Evolutionary conservation across 73 alveolate genomes (phyloP), one percentile per base, ranked within the genome.

Genomic region (Blepharisma stoltei): DNA sequence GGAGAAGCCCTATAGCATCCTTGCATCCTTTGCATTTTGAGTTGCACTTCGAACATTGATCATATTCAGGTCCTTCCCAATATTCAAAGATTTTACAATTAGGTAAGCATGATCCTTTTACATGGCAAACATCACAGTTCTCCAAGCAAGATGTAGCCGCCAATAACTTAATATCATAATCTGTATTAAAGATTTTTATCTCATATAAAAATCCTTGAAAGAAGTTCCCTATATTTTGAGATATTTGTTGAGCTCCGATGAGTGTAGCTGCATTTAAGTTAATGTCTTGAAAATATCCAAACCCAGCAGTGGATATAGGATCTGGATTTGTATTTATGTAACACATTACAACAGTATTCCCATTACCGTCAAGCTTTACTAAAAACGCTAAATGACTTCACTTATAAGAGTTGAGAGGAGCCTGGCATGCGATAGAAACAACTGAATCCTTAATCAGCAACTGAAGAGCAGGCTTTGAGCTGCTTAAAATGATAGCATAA

Each of bases 61-160:
- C 73, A 25, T 9, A 20, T 9, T 60, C 45, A 18, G 73, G 73
- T 18, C 73, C 73, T 60, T 14, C 73, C 73, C 73, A 60, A 25
- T 1, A 60, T 25, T 60, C 48, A 25, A 1, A 0, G 0, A 60
- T n/a, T 25, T 9, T 9, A 60, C 73, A 60, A 14, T 60, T 38
- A 1, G 73, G 73, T 2, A 60, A 14, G 73, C 73, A 60, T 8
- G 14, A 20, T 11, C 73, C 73, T 1, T 60, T 25, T 14, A 20
- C 2, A 32, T 32, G 41, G 41, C 23, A 14, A 3, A 5, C 14
- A 14, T 60, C 2, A 60, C 14, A n/a, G 5, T n/a, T 60, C 4
- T 60, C 14, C 0, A 5, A 60, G 73, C 23, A 20, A 38, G 18
- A n/a, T 60, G 14, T 1, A 60, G 73, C 2, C 2, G 14, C 18